Conservation (phyloP, 176 grass and related monocot species). For the Elaeis guineensis region DNA sequence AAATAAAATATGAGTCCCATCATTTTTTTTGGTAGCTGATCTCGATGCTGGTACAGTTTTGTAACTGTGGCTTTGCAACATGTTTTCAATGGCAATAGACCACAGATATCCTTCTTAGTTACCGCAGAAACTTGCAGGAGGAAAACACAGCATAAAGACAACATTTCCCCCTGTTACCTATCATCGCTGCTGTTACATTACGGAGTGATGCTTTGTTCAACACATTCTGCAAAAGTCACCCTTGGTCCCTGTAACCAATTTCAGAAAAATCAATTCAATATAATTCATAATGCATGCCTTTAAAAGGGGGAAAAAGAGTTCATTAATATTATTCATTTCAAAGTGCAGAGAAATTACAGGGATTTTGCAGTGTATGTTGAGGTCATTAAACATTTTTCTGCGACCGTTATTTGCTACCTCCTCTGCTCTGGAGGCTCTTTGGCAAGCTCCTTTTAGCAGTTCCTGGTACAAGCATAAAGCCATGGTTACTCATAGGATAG, state of each 20-base stretch:
- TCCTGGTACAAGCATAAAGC: conserved; percentile 11
- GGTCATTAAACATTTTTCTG: conserved; percentile 56
- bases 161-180: conserved; percentile 7
- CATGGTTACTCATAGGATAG: too few relatives aligned
- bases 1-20: too few relatives aligned
- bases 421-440: conserved; percentile 37
- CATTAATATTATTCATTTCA: neutral
- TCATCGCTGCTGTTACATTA: neutral
- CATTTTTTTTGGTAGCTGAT: too few relatives aligned
- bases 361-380: conserved; percentile 52
- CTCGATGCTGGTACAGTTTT: too few relatives aligned
- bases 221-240: conserved; percentile 40
- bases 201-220: conserved; percentile 30
- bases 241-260: conserved; percentile 45
- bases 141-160: too few relatives aligned
- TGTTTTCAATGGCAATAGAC: too few relatives aligned
- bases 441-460: conserved; percentile 30
- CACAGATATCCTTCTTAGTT: too few relatives aligned
- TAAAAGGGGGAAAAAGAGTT: neutral
- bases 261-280: neutral
- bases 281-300: too few relatives aligned
- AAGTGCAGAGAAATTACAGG: conserved; percentile 28
- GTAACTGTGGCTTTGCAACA: too few relatives aligned
- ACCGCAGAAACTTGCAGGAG: too few relatives aligned
- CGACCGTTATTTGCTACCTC: conserved; percentile 36